Conservation (phyloP, 1,139 yeast species). For the Hemisphaericaspora xylofermentans region DNA sequence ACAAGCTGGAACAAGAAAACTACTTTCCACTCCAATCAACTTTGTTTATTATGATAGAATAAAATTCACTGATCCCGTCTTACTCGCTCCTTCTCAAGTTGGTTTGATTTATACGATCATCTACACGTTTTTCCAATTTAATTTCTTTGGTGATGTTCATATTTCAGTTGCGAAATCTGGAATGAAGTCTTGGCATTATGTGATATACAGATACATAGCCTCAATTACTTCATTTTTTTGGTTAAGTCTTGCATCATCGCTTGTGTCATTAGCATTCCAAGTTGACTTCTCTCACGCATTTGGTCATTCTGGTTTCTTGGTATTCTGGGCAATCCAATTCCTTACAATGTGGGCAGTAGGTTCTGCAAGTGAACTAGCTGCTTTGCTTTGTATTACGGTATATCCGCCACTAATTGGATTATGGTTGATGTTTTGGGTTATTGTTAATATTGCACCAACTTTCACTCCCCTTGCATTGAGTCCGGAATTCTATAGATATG, state of each 20-base stretch:
- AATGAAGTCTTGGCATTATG: constrained; percentile 29
- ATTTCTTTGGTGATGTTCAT: constrained; percentile 58
- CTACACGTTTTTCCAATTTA: constrained; percentile 58
- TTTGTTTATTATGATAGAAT: constrained; percentile 46
- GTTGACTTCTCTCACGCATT: constrained; percentile 39
- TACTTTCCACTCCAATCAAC: constrained; percentile 34
- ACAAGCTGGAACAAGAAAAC: constrained; percentile 15
- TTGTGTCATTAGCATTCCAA: constrained; percentile 45
- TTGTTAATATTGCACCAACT: constrained; percentile 37
- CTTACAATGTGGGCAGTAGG: constrained; percentile 46
- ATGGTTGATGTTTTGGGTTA: constrained; percentile 44
- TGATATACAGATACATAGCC: constrained; percentile 30
- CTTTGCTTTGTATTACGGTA: constrained; percentile 27
- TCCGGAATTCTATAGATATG: constrained; percentile 34
- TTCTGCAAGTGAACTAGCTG: constrained; percentile 36
- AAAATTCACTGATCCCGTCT: constrained; percentile 50
- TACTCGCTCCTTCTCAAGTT: constrained; percentile 67
- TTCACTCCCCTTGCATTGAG: constrained; percentile 36
- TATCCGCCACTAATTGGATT: constrained; percentile 43
- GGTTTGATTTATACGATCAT: constrained; percentile 76
- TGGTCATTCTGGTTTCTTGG: constrained; percentile 43
- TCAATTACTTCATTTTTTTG: constrained; percentile 33
- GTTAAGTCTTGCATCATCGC: constrained; percentile 37
- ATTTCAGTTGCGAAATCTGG: constrained; percentile 37
- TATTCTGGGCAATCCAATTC: constrained; percentile 43